These are phyloP conservation scores for Helotiales sp. DNA, from an alignment of 2,329 filamentous ascomycete genomes.

Conservation along the genomic window DNA sequence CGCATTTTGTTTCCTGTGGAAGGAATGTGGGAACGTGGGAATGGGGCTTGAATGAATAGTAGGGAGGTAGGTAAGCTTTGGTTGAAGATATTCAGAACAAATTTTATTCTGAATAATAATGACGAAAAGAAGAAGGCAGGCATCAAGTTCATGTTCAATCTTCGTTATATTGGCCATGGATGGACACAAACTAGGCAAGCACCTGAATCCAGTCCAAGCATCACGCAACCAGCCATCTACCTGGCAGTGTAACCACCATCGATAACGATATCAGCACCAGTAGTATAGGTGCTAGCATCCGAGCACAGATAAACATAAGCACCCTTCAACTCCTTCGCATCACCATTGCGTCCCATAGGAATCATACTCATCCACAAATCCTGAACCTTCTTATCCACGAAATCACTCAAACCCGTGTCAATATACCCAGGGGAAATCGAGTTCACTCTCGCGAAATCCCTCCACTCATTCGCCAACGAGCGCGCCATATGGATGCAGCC, in stretches of 20 bases:
- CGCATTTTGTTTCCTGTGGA: too few relatives aligned
- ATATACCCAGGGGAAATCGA: slow-evolving; percentile 72
- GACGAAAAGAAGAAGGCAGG: too few relatives aligned
- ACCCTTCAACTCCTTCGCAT: slow-evolving; percentile 67
- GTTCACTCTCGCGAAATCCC: slow-evolving; percentile 71
- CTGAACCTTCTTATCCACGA: slow-evolving; percentile 62
- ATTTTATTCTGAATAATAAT: too few relatives aligned
- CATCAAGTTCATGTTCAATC: too few relatives aligned
- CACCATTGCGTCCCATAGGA: slow-evolving; percentile 61
- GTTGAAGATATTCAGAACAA: too few relatives aligned
- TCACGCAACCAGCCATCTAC: slow-evolving; percentile 17
- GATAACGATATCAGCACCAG: slow-evolving; percentile 54
- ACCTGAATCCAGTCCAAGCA: not conserved
- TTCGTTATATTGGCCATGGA: too few relatives aligned
- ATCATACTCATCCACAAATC: slow-evolving; percentile 65
- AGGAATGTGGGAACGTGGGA: too few relatives aligned
- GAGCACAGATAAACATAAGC: slow-evolving; percentile 56
- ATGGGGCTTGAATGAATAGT: too few relatives aligned
- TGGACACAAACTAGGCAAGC: not conserved
- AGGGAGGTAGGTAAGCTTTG: too few relatives aligned
- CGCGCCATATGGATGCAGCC: slow-evolving; percentile 67
- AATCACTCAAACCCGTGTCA: slow-evolving; percentile 67
- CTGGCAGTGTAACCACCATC: slow-evolving; percentile 51
- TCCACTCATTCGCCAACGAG: slow-evolving; percentile 72
- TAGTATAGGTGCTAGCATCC: slow-evolving; percentile 54